Percentiles rank a stretch among this genome's conserved stretches.
Evolutionary conservation across 2,329 filamentous ascomycete species (phyloP).

Genomic region (Arthrobotrys sphaeroides): DNA sequence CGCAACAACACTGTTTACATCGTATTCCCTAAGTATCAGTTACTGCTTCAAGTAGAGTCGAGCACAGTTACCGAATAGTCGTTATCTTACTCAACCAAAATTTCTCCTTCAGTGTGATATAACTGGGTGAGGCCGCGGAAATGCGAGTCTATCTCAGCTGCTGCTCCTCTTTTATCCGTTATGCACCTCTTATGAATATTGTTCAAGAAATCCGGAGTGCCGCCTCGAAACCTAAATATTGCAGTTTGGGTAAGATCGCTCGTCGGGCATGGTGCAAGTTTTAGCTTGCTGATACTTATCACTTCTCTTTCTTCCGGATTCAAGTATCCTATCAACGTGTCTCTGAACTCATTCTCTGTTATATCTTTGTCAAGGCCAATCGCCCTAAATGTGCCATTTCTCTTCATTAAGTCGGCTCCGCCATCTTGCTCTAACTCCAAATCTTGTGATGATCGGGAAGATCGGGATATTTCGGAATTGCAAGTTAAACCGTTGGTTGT

Average conservation of each 20-base stretch:
- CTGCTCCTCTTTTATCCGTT: not conserved
- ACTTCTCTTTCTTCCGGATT: not conserved
- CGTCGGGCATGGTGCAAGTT: conserved; percentile 19
- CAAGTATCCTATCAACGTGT: not conserved
- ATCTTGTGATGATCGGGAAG: too few relatives aligned
- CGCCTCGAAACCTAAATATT: conserved; percentile 19
- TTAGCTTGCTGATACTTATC: conserved; percentile 4
- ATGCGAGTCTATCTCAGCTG: conserved; percentile 41
- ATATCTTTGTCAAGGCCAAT: not conserved
- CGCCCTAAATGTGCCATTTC: conserved; percentile 18
- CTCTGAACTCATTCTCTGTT: conserved; percentile 5
- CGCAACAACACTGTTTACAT: conserved; percentile 45
- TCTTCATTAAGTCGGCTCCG: too few relatives aligned
- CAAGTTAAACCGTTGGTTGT: too few relatives aligned
- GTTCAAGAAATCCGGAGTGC: not conserved
- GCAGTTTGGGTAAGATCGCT: conserved; percentile 1
- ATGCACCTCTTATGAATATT: not conserved
- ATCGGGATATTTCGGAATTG: too few relatives aligned
- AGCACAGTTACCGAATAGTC: too few relatives aligned
- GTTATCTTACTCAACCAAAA: conserved; percentile 48
- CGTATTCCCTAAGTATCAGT: not conserved
- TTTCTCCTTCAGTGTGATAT: conserved; percentile 23
- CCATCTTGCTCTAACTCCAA: too few relatives aligned
- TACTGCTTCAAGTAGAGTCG: not conserved
- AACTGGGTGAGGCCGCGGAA: conserved; percentile 55